Conservation (phyloP, 495 filamentous ascomycete species). For the Aspergillus indologenus region DNA sequence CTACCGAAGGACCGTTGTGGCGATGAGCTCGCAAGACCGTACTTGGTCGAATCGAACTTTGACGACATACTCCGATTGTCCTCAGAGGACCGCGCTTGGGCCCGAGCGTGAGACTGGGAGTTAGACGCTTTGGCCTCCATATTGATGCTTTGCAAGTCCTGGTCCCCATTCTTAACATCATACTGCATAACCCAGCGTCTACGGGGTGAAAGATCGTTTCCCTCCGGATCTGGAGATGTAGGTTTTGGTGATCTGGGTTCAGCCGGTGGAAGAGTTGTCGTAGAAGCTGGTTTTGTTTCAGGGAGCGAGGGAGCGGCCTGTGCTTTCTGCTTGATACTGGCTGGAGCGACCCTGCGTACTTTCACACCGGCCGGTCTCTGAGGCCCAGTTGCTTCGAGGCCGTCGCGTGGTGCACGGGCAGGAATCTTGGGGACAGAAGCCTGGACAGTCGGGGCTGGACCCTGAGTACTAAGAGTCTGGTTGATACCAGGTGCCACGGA, state of each 20-base stretch:
- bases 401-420: not conserved
- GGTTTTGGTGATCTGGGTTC: not conserved
- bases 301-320: not conserved
- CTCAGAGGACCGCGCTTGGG: not conserved
- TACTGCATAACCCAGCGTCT: conserved; percentile 25
- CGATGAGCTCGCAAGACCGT: conserved; percentile 11
- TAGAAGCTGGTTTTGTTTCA: not conserved
- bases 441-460: not conserved
- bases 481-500: not conserved
- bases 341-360: conserved; percentile 7
- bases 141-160: not conserved
- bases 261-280: not conserved
- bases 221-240: not conserved
- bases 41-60: conserved; percentile 18
- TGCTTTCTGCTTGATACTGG: not conserved
- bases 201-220: conserved; percentile 8
- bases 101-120: not conserved
- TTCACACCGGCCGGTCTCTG: conserved; percentile 21
- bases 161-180: not conserved
- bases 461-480: not conserved
- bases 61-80: conserved; percentile 1
- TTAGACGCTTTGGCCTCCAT: not conserved
- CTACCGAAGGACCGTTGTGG: not conserved
- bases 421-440: not conserved
- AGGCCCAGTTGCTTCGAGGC: not conserved